Conservation (phyloP, 148 eudicot species). For the Rhododendron kiyosumense region DNA sequence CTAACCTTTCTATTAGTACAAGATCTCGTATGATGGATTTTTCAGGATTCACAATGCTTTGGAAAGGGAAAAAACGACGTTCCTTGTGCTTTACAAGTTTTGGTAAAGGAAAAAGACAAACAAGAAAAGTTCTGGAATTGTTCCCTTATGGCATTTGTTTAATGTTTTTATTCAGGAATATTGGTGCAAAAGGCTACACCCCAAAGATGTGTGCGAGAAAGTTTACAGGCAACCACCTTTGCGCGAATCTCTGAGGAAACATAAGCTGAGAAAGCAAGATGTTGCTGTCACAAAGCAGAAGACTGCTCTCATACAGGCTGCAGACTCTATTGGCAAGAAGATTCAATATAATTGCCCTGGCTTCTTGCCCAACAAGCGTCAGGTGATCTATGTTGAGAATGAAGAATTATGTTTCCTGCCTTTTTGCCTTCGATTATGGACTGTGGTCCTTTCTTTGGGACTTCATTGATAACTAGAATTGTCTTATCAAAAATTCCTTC, state of each 20-base stretch:
- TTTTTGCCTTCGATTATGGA: neutral
- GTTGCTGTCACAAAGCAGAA: conserved; percentile 79
- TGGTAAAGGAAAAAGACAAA: neutral
- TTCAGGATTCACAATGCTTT: neutral
- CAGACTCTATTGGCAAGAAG: conserved; percentile 79
- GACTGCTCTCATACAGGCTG: conserved; percentile 68
- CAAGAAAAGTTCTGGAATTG: neutral
- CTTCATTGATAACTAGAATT: neutral
- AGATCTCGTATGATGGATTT: neutral
- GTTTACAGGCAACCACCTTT: conserved; percentile 93
- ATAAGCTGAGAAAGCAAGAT: conserved; percentile 83
- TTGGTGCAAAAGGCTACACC: conserved; percentile 98
- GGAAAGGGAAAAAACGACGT: neutral
- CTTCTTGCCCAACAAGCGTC: conserved; percentile 83
- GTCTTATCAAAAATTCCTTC: conserved; percentile 8
- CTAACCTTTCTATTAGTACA: neutral
- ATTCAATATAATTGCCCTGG: conserved; percentile 88
- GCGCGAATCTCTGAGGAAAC: conserved; percentile 76
- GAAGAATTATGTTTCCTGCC: neutral
- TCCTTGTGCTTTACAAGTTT: neutral
- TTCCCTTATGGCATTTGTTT: neutral
- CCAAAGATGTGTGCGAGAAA: conserved; percentile 96
- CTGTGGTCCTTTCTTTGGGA: neutral
- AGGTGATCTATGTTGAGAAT: conserved; percentile 44
- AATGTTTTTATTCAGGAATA: conserved; percentile 58